Evolutionary conservation across 2,329 filamentous ascomycete genomes (phyloP).

Genomic region (Cercospora sesami): DNA sequence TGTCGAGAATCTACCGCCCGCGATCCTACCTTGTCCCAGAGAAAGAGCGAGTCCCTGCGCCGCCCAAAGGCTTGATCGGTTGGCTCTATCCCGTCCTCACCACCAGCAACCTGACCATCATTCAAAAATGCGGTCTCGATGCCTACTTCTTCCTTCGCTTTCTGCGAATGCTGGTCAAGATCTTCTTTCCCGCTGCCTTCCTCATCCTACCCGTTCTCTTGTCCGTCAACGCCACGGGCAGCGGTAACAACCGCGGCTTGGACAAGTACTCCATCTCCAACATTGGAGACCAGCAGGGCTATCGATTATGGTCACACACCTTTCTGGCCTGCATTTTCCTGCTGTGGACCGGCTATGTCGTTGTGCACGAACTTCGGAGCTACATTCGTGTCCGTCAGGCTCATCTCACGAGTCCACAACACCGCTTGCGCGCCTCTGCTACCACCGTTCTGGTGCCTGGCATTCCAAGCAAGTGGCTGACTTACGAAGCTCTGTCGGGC

Average conservation of each 20-base stretch:
- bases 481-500: slow-evolving; percentile 73
- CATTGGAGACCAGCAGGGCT: slow-evolving; percentile 64
- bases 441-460: slow-evolving; percentile 92
- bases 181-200: slow-evolving; percentile 79
- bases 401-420: slow-evolving; percentile 90
- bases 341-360: slow-evolving; percentile 80
- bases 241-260: slow-evolving; percentile 60
- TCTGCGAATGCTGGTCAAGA: slow-evolving; percentile 78
- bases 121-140: slow-evolving; percentile 92
- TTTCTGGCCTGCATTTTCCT: slow-evolving; percentile 76
- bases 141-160: slow-evolving; percentile 98
- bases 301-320: slow-evolving; percentile 78
- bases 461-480: slow-evolving; percentile 89
- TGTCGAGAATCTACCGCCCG: slow-evolving; percentile 83
- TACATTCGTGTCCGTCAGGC: slow-evolving; percentile 94
- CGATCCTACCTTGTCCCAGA: slow-evolving; percentile 86
- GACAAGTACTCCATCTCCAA: slow-evolving; percentile 89
- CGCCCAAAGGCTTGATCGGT: slow-evolving; percentile 58
- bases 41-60: slow-evolving; percentile 75
- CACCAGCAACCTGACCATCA: slow-evolving; percentile 76
- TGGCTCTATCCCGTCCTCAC: slow-evolving; percentile 63
- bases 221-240: slow-evolving; percentile 78
- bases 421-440: slow-evolving; percentile 87
- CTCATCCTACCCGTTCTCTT: slow-evolving; percentile 82
- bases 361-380: slow-evolving; percentile 79